phyloP scores from a whole-genome alignment of 2,329 filamentous ascomycete genomes.

The Penicillium sp. region DNA sequence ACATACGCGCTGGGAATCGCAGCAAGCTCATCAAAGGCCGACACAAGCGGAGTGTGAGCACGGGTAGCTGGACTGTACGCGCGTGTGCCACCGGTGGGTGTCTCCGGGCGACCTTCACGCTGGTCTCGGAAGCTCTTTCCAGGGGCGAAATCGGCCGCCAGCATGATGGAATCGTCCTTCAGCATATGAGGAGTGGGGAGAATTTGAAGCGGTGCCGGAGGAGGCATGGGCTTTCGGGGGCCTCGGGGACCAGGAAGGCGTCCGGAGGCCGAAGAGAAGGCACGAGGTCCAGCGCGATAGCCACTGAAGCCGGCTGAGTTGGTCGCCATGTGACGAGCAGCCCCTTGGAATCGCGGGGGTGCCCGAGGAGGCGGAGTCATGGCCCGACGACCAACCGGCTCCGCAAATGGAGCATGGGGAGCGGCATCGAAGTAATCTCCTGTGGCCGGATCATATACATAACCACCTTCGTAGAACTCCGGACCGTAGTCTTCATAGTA shows the following conservation, averaged over 20 bases:
- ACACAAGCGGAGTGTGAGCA: constrained; percentile 73
- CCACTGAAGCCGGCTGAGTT: constrained; percentile 39
- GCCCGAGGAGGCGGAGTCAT: constrained; percentile 89
- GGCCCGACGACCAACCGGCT: constrained; percentile 80
- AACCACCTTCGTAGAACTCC: constrained; percentile 60
- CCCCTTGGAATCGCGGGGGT: constrained; percentile 55
- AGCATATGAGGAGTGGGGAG: constrained; percentile 84
- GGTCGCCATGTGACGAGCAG: constrained; percentile 46
- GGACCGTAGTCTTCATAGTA: constrained; percentile 76
- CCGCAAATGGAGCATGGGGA: constrained; percentile 62
- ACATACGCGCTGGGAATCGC: constrained; percentile 89
- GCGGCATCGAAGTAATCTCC: constrained; percentile 34
- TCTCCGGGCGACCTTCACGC: constrained; percentile 64
- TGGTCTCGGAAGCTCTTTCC: constrained; percentile 65
- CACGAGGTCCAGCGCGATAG: constrained; percentile 52
- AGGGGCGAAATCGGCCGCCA: constrained; percentile 80
- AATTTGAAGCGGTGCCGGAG: constrained; percentile 68
- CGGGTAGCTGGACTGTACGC: constrained; percentile 74
- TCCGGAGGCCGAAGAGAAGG: constrained; percentile 62
- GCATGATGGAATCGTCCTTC: constrained; percentile 73
- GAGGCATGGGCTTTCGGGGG: constrained; percentile 63
- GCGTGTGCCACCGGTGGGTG: constrained; percentile 55
- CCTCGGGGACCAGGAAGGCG: constrained; percentile 43
- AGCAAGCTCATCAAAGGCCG: constrained; percentile 81
- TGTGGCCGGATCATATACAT: constrained; percentile 53